A percentile compares a stretch with the other conserved stretches of the same genome.
These are phyloP conservation scores for Stachybotrys chartarum DNA, from an alignment of 2,329 filamentous ascomycete genomes.

Conservation along the genomic window DNA sequence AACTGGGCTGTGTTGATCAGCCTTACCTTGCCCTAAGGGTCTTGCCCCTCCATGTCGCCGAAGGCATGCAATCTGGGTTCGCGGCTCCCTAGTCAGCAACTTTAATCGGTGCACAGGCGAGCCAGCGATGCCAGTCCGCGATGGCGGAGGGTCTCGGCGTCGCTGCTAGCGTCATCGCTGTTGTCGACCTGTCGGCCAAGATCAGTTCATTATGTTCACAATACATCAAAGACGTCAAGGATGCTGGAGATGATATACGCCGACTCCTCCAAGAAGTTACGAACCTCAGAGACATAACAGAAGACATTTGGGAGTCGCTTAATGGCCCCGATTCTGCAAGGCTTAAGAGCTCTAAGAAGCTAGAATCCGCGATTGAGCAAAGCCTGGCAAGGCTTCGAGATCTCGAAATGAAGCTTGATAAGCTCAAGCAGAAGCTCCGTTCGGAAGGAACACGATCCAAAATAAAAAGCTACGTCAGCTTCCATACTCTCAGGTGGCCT, in stretches of 20 bases:
- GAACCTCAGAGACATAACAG: background rate
- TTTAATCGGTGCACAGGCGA: background rate
- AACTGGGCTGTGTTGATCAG: background rate
- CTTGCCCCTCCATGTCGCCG: background rate
- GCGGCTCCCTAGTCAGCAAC: background rate
- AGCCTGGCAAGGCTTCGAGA: background rate
- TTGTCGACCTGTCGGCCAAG: background rate
- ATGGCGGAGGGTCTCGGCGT: background rate
- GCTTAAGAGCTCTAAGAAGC: background rate
- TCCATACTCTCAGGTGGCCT: background rate
- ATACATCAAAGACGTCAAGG: background rate
- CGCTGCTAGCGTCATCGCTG: background rate
- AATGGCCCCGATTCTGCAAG: background rate
- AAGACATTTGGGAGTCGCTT: background rate
- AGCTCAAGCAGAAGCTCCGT: background rate
- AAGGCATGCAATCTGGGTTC: background rate
- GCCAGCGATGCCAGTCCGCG: background rate
- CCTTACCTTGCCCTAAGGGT: background rate
- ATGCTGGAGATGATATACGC: background rate
- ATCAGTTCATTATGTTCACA: background rate
- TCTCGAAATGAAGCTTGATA: background rate
- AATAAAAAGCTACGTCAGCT: background rate
- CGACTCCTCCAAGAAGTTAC: background rate
- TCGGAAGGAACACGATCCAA: background rate
- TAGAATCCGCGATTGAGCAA: background rate